Evolutionary conservation across 352 stramenopile genomes (phyloP).

Genomic region (Plasmopara muralis): DNA sequence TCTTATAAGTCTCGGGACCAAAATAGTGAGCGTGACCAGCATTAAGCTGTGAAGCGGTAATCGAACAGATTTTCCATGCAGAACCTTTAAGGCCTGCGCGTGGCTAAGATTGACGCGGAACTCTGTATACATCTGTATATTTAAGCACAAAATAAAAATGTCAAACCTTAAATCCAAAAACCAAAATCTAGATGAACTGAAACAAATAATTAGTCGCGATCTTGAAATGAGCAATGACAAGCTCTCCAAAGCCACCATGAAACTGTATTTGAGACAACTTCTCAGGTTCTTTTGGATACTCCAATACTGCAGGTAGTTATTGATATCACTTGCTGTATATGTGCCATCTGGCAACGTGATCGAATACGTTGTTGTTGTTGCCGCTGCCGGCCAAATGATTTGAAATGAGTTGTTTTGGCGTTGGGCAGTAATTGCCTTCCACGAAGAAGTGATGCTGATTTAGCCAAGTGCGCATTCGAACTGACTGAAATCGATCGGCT

Average conservation of each 20-base stretch:
- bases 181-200: conserved; percentile 5
- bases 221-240: conserved; percentile 2
- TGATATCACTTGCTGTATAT: conserved; percentile 2
- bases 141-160: conserved; percentile 5
- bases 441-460: background rate
- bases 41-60: conserved; percentile 3
- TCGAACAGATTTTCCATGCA: conserved; percentile 5
- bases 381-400: background rate
- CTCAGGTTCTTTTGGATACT: conserved; percentile 3
- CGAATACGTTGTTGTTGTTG: conserved; percentile 1
- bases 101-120: conserved; percentile 1
- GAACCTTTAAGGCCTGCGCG: conserved; percentile 1
- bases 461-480: background rate
- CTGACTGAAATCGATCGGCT: conserved; percentile 1
- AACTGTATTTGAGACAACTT: conserved; percentile 4
- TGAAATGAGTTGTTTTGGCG: conserved; percentile 3
- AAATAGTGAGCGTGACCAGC: conserved; percentile 1
- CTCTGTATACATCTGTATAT: conserved; percentile 5
- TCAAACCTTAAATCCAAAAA: conserved; percentile 4
- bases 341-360: conserved; percentile 2
- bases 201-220: conserved; percentile 3
- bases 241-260: conserved; percentile 1
- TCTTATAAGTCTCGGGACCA: conserved; percentile 2
- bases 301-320: conserved; percentile 3
- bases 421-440: conserved; percentile 3